Evolutionary conservation across 2,329 filamentous ascomycete species (phyloP).

Genomic region (Cylindrodendrum hubeiense): DNA sequence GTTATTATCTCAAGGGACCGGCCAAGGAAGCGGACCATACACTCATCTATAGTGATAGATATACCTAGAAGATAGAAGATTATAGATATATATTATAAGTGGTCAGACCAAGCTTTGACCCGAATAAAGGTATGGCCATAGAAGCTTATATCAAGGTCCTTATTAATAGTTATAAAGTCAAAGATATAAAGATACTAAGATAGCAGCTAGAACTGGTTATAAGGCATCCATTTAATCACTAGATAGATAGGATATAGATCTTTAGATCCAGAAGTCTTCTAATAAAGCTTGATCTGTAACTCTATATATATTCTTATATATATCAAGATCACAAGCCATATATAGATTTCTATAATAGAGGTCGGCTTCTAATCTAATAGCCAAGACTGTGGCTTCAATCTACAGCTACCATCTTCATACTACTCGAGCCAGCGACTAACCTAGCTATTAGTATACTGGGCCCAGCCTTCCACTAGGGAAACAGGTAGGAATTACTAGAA

Average conservation of each 20-base stretch:
- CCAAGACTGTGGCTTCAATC: background rate
- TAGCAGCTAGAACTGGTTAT: conserved; percentile 14
- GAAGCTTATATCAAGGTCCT: background rate
- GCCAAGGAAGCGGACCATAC: conserved; percentile 7
- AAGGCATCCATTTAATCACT: background rate
- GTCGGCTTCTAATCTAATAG: conserved; percentile 13
- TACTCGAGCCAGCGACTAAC: background rate
- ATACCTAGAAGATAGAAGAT: background rate
- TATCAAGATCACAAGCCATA: conserved; percentile 21
- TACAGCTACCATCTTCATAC: background rate
- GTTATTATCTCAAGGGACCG: conserved; percentile 7
- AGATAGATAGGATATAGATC: background rate
- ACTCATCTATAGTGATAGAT: conserved; percentile 9
- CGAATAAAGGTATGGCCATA: no score
- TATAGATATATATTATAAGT: background rate
- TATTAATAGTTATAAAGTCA: background rate
- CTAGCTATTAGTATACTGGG: conserved; percentile 14
- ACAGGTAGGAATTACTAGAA: conserved; percentile 21
- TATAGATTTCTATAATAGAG: conserved; percentile 16
- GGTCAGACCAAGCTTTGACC: no score
- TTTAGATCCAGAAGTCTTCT: conserved; percentile 3
- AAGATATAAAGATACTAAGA: conserved; percentile 9
- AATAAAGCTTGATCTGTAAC: conserved; percentile 15
- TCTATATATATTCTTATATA: conserved; percentile 27
- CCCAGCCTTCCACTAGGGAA: conserved; percentile 18